A percentile compares a stretch with the other conserved stretches of the same genome.
Conservation (phyloP, 2,329 filamentous ascomycete species). For the Alternaria sp. region DNA sequence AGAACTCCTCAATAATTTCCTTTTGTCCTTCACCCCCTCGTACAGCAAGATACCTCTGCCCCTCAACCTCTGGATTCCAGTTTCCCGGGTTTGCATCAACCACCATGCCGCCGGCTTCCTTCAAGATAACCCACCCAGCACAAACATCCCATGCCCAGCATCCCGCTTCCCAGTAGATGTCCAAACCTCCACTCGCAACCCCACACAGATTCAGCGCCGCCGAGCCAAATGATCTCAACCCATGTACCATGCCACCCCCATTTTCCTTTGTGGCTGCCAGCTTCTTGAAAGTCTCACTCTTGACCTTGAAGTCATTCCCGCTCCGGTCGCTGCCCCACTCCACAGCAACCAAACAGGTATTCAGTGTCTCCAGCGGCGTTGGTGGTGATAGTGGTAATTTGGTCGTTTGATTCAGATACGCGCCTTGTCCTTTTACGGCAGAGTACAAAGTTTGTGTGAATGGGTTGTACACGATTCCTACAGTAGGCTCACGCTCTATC, state of each 20-base stretch:
- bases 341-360: constrained; percentile 70
- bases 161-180: constrained; percentile 83
- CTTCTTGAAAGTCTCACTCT: constrained; percentile 70
- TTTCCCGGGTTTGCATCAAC: constrained; percentile 76
- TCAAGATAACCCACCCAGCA: constrained; percentile 79
- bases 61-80: constrained; percentile 69
- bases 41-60: constrained; percentile 64
- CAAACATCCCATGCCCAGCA: constrained; percentile 89
- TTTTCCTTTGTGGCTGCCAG: constrained; percentile 62
- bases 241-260: constrained; percentile 80
- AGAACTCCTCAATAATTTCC: constrained; percentile 60
- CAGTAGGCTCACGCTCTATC: constrained; percentile 66
- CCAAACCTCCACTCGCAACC: constrained; percentile 75
- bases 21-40: constrained; percentile 57
- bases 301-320: constrained; percentile 76
- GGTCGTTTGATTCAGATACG: constrained; percentile 58
- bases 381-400: constrained; percentile 61
- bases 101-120: constrained; percentile 77
- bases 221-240: constrained; percentile 73
- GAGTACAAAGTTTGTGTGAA: constrained; percentile 75
- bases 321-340: constrained; percentile 78
- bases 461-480: constrained; percentile 84
- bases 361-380: constrained; percentile 68
- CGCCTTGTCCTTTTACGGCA: constrained; percentile 72
- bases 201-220: constrained; percentile 79